Conservation (phyloP, 2,329 filamentous ascomycete genomes). For the Neofusicoccum cordaticola region DNA sequence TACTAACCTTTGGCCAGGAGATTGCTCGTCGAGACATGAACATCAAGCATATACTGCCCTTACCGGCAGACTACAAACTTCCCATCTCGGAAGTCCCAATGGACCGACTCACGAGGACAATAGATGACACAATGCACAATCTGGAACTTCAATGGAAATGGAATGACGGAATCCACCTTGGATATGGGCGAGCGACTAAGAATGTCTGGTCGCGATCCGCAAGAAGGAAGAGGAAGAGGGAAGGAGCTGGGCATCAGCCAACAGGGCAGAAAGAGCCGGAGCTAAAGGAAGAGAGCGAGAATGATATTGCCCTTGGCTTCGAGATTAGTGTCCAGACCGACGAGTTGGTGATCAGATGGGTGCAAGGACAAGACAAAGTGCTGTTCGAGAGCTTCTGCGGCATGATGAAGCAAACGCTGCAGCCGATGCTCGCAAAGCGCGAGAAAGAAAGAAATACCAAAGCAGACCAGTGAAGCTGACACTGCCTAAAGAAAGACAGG, state of each 20-base stretch:
- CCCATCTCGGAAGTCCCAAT: conserved; percentile 40
- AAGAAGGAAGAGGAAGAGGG: conserved; percentile 6
- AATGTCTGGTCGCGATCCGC: conserved; percentile 57
- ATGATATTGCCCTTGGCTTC: conserved; percentile 39
- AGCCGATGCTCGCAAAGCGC: not conserved
- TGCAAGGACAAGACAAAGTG: conserved; percentile 69
- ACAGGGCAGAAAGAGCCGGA: conserved; percentile 11
- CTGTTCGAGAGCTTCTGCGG: conserved; percentile 78
- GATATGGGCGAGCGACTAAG: conserved; percentile 61
- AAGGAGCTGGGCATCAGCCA: not conserved
- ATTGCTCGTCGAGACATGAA: conserved; percentile 22
- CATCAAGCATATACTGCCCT: conserved; percentile 44
- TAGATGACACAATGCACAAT: conserved; percentile 19
- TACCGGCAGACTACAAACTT: conserved; percentile 24
- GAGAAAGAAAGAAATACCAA: not conserved
- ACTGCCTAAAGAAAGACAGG: not conserved
- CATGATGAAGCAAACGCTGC: conserved; percentile 1
- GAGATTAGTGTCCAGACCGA: conserved; percentile 31
- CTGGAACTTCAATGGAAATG: conserved; percentile 67
- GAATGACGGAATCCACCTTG: conserved; percentile 51
- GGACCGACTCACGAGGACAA: not conserved
- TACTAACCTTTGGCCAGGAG: not conserved
- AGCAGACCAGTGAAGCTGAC: conserved; percentile 7
- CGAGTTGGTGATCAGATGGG: conserved; percentile 59
- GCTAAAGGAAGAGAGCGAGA: conserved; percentile 32